phyloP scores from a whole-genome alignment of 495 filamentous ascomycete species.

The Parathielavia hyrcaniae region DNA sequence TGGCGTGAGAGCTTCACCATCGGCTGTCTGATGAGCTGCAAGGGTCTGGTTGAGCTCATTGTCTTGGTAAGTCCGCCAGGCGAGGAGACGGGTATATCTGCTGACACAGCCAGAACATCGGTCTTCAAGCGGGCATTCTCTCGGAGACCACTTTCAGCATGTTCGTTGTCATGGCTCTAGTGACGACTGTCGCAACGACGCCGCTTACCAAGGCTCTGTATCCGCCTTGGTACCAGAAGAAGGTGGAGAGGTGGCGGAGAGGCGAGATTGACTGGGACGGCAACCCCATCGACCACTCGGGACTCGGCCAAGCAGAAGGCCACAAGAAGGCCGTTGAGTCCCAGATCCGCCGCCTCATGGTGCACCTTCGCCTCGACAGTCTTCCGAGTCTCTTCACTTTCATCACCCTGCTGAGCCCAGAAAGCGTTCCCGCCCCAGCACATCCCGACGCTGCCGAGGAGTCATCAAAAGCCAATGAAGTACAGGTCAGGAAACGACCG shows the following conservation, averaged over 20 bases:
- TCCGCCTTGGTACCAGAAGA: slow-evolving; percentile 84
- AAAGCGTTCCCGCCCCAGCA: slow-evolving; percentile 19
- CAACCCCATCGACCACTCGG: slow-evolving; percentile 44
- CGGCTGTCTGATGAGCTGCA: slow-evolving; percentile 94
- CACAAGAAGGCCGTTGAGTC: slow-evolving; percentile 42
- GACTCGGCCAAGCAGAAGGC: slow-evolving; percentile 32
- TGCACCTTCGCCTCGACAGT: slow-evolving; percentile 79
- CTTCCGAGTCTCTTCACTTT: slow-evolving; percentile 82
- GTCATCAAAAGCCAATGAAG: slow-evolving; percentile 3
- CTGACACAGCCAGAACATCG: slow-evolving; percentile 69
- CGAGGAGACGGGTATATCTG: not conserved
- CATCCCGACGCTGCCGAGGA: slow-evolving; percentile 27
- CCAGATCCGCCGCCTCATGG: slow-evolving; percentile 44
- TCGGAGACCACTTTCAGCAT: slow-evolving; percentile 89
- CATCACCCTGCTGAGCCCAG: slow-evolving; percentile 64
- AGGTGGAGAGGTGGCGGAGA: slow-evolving; percentile 80
- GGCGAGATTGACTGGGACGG: slow-evolving; percentile 95
- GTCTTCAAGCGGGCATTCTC: slow-evolving; percentile 83
- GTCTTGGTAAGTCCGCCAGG: slow-evolving; percentile 62
- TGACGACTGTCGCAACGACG: slow-evolving; percentile 88
- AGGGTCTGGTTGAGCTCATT: slow-evolving; percentile 92
- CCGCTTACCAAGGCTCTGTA: slow-evolving; percentile 74
- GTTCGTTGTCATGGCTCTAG: slow-evolving; percentile 95
- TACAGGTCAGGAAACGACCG: slow-evolving; percentile 40
- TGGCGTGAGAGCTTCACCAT: slow-evolving; percentile 94